Base-by-base conservation (phyloP, 2,329 filamentous ascomycete species). In the Phyllosticta citrichinensis region DNA sequence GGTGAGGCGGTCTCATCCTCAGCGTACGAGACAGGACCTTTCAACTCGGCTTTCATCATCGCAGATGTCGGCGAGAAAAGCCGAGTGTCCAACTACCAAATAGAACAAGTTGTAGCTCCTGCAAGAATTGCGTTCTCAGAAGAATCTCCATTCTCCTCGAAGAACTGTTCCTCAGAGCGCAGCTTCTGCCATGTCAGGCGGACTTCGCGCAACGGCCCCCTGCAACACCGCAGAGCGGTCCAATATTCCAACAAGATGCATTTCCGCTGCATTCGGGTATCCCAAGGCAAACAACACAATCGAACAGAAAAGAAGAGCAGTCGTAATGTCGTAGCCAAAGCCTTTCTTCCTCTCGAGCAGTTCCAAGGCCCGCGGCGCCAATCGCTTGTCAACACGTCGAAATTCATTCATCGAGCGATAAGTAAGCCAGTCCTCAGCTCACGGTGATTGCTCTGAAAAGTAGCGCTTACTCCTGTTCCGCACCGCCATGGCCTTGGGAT, bases 401-500 rank as follows among this genome's bases (percentile, higher is more conserved):
- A n/a, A 19, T n/a, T 5, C 40, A 8, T 47, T n/a, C 27, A 30
- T 8, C 27, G 6, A 10, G 9, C 2, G n/a, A n/a, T n/a, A n/a
- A 30, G 6, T 3, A 4, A 47, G 17, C 40, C 10, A 25, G 8
- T 8, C 9, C n/a, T 5, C 33, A 12, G 11, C 2, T 64, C 60
- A 65, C 24, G 64, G 60, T 14, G 72, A 67, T 64, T 72, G 72
- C 64, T 79, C 78, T 58, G 75, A 78, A 63, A 80, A 80, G 65
- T 80, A 81, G 33, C 79, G 68, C 69, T 80, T 80, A 52, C 75
- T 78, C 60, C 75, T 68, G 65, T 68, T 75, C 70, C 71, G 75
- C 30, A 71, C 73, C 20, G 71, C 72, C 27, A 77, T 69, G 33
- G 76, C 76, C 63, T 78, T 75, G 2, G 77, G 75, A 66, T 80